Percentiles rank a stretch among this genome's conserved stretches.
Evolutionary conservation across 1,284 basidiomycete genomes (phyloP).

Genomic region (Pyrrhoderma noxium): DNA sequence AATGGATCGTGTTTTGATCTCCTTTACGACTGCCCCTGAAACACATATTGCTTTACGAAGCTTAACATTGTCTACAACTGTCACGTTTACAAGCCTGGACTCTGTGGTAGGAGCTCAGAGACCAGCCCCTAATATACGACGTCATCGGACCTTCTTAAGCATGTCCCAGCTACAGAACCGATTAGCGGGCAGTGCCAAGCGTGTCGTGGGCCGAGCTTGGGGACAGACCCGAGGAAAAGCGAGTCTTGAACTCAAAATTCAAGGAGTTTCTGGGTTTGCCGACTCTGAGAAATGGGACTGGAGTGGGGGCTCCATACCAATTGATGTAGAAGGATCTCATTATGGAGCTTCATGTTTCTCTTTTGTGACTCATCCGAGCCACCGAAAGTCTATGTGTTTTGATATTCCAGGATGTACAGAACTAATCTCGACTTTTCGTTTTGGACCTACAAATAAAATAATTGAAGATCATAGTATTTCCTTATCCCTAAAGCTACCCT

Average conservation of each 20-base stretch:
- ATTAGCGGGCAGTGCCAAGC: constrained; percentile 47
- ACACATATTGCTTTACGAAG: constrained; percentile 42
- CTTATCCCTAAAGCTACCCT: constrained; percentile 11
- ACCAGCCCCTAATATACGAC: constrained; percentile 14
- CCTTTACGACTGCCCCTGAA: constrained; percentile 42
- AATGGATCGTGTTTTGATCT: constrained; percentile 45
- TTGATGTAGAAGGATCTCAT: constrained; percentile 4
- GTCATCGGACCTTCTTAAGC: constrained; percentile 31
- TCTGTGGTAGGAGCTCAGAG: constrained; percentile 26
- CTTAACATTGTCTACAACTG: constrained; percentile 45
- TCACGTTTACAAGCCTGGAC: constrained; percentile 47
- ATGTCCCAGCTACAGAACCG: constrained; percentile 56
- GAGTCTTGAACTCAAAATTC: constrained; percentile 42
- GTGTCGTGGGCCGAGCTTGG: constrained; percentile 62
- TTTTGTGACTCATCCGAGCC: constrained; percentile 9
- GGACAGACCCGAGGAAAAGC: constrained; percentile 52
- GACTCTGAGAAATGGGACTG: constrained; percentile 1
- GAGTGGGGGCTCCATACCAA: not conserved
- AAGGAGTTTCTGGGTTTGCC: constrained; percentile 24
- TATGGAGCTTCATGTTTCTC: constrained; percentile 7
- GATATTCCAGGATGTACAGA: constrained; percentile 9
- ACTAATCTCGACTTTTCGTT: constrained; percentile 2
- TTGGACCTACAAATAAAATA: constrained; percentile 13
- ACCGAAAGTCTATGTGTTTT: constrained; percentile 4
- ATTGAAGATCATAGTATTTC: constrained; percentile 11